Evolutionary conservation across 2,329 filamentous ascomycete genomes (phyloP), one percentile per base, ranked within the genome.

Genomic region (Orbilia oligospora): DNA sequence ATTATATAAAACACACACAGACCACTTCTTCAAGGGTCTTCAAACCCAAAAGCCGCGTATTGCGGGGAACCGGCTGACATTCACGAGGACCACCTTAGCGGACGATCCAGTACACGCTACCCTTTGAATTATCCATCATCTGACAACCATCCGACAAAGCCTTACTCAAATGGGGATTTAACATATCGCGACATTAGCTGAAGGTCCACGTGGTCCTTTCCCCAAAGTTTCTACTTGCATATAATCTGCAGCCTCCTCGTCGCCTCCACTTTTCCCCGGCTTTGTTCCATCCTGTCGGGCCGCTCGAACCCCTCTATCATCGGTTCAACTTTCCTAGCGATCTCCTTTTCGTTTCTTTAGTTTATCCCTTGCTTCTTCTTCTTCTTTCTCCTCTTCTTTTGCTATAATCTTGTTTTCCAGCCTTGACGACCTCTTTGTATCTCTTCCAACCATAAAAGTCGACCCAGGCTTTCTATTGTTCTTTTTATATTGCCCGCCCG

Each of bases 1-100:
- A 68, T 48, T 78, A 58, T 77, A 64, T 64, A 69, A 27, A 16
- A 61, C 63, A 53, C 63, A 53, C 64, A 69, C 68, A 72, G 61
- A 58, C 67, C 49, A 68, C 44, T 63, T 72, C 18, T 61, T 46
- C 46, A 71, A 68, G 61, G 73, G 58, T 63, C 49, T 46, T 53
- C 63, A 44, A 61, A 61, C 56, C 10, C 36, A 44, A 61, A 72
- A 63, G 53, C n/a, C 63, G 63, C 75, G 33, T 64, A 72, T 72
- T 72, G 75, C 68, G 75, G 75, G 75, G 75, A 78, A 78, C 63
- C 69, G 75, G 75, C 75, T 78, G 75, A 55, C 63, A 66, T 78
- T 58, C 75, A 78, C 75, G 68, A 72, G 75, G 75, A 69, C 75
- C 61, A 71, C 55, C 73, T 61, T 78, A 71, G 73, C 67, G 73